Conservation (phyloP, 1,284 basidiomycete genomes). For the Salmacisia buchloeana region DNA sequence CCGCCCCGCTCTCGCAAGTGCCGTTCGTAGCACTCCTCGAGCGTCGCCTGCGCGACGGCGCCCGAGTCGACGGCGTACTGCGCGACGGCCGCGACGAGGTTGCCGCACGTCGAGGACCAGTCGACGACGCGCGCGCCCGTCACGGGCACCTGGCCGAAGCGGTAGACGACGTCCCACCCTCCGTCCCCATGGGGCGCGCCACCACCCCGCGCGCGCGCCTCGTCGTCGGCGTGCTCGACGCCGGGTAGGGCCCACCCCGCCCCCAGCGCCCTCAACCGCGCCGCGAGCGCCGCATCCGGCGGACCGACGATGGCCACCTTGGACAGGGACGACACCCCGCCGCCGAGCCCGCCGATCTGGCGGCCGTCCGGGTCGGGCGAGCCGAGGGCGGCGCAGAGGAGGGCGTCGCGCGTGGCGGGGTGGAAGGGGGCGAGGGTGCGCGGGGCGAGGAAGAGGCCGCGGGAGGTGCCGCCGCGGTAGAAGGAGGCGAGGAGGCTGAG, state of each 20-base stretch:
- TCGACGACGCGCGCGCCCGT: constrained; percentile 25
- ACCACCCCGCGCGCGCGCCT: constrained; percentile 11
- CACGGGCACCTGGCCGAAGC: constrained; percentile 48
- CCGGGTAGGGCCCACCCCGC: constrained; percentile 20
- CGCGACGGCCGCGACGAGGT: constrained; percentile 43
- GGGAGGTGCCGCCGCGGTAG: constrained; percentile 68
- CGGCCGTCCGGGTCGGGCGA: constrained; percentile 71
- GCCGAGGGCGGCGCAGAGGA: constrained; percentile 63
- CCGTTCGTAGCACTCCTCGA: not conserved
- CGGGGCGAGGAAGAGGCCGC: constrained; percentile 69
- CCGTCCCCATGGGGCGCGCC: constrained; percentile 7
- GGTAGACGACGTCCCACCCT: constrained; percentile 43
- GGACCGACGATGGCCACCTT: constrained; percentile 66
- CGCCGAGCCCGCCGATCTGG: constrained; percentile 70
- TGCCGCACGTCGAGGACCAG: constrained; percentile 47
- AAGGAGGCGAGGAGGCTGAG: constrained; percentile 17
- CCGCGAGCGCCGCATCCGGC: constrained; percentile 13
- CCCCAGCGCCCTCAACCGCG: not conserved
- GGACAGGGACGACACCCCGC: constrained; percentile 70
- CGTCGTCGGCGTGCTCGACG: constrained; percentile 28
- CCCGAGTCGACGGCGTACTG: constrained; percentile 29
- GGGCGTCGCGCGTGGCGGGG: constrained; percentile 53
- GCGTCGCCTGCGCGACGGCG: constrained; percentile 14
- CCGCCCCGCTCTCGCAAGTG: constrained; percentile 8
- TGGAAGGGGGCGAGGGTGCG: constrained; percentile 25